Base-by-base conservation (phyloP, 352 stramenopile species). In the Globisporangium okanoganense region DNA sequence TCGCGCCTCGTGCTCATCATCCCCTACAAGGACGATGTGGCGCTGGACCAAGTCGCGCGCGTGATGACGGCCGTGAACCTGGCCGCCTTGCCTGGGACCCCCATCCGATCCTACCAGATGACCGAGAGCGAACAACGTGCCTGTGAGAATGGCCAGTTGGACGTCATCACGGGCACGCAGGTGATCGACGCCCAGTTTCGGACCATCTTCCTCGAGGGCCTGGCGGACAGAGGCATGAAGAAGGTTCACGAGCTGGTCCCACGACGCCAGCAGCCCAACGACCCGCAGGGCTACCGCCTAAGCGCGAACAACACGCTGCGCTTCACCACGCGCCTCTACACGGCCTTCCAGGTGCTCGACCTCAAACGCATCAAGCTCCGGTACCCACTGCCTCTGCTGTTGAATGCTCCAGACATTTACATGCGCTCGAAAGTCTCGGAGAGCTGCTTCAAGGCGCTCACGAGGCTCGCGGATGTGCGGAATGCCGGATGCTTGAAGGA, bases 321-420 rank as follows among this genome's bases (percentile, higher is more conserved):
- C 6, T 98, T 97, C 64, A 71, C 78, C 1, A 61, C 79, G 13
- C 78, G 90, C 8, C 61, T 97, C 20, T 98, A 97, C 76, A 92
- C 87, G 13, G 61, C 61, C 1, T 97, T 97, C 58, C 76, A 92
- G 40, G 69, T 55, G 48, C 33, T 94, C 10, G 88, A 97, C 45
- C 64, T 98, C 18, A 97, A 97, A 68, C 84, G 88, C 38, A 89
- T 98, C 48, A 93, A 96, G 41, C 71, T 97, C 45, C 79, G 88
- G 5, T 84, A 89, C 36, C 75, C 87, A n/a, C 76, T 98, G 24
- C 70, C 75, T 2, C 51, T 77, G 38, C 71, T 97, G 8, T 66
- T 85, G 43, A 70, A 78, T 62, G 76, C 66, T 31, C 87, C 90
- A 0, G 89, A 96, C 50, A 93, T 97, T 8, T 97, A 97, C 72